Base-by-base conservation (phyloP, 257 asterid species). In the Ocimum tenuiflorum region DNA sequence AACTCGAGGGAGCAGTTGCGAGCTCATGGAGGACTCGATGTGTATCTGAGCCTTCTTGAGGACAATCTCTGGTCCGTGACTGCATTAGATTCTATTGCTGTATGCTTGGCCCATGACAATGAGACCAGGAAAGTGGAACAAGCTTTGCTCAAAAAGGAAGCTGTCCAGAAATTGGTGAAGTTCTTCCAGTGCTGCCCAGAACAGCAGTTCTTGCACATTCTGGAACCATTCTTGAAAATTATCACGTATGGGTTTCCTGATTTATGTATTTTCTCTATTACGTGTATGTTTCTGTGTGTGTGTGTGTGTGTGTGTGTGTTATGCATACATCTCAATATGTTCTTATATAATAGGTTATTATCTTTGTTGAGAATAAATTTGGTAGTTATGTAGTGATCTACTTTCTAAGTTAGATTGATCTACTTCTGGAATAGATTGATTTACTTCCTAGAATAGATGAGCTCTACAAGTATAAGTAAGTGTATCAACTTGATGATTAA, bases 1-100 rank as follows among this genome's bases (percentile, higher is more conserved):
- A 88, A 90, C 70, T 88, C 99, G 14, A 83, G 99, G 77, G 99
- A 94, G 82, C 99, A 94, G 67, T 84, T 94, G 59, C 89, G 99
- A 54, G 99, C 99, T 60, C 99, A 94, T 70, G 97, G 99, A 54
- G 99, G 95, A 38, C 80, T 94, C 66, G 97, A 90, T 77, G 97
- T 88, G 45, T 94, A 86, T 86, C 83, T 94, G 73, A 86, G 92
- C 81, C 95, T 94, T 74, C 96, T 94, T 56, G 92, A 90, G 74
- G 99, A 94, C 45, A 92, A 90, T 56, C 68, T 81, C 47, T 94
- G 99, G 99, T 90, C 95, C 69, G 97, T 88, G 73, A 94, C 96
- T 54, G 95, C 97, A 75, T 83, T 94, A 77, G 99, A 94, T 77
- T 94, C 99, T 39, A 85, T 94, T 78, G 99, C 97, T 57, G 85